Conservation (phyloP, 2,329 filamentous ascomycete genomes). For the Microdochium nivale region DNA sequence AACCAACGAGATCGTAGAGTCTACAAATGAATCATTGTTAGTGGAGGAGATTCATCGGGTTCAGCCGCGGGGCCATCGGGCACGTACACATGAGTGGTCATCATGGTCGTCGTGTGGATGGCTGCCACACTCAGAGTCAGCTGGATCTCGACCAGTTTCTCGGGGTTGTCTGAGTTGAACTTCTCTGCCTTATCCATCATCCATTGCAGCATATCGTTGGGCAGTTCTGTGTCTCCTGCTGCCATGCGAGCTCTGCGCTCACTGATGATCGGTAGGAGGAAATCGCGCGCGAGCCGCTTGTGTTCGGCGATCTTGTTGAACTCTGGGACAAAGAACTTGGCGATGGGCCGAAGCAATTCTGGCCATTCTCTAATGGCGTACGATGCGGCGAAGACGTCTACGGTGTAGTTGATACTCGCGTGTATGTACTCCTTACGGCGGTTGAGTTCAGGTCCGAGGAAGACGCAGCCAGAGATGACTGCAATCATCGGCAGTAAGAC, state of each 20-base stretch:
- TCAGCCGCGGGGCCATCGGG: too few species aligned
- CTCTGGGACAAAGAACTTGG: slow-evolving; percentile 20
- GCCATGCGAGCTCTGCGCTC: slow-evolving; percentile 13
- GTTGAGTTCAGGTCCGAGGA: slow-evolving; percentile 37
- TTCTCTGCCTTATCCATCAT: slow-evolving; percentile 25
- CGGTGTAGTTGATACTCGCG: slow-evolving; percentile 37
- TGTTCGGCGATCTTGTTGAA: slow-evolving; percentile 23
- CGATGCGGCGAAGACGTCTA: slow-evolving; percentile 28
- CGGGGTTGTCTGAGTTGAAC: slow-evolving; percentile 16
- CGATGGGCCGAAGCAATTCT: slow-evolving; percentile 17
- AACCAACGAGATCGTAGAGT: slow-evolving; percentile 38
- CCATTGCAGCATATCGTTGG: slow-evolving; percentile 38
- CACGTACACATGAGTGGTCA: slow-evolving; percentile 25
- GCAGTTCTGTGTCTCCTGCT: slow-evolving; percentile 15
- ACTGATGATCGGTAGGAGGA: slow-evolving; percentile 26
- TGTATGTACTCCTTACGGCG: slow-evolving; percentile 34
- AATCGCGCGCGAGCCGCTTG: slow-evolving; percentile 19
- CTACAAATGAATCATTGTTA: too few species aligned
- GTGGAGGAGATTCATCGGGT: too few species aligned
- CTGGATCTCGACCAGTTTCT: neutral
- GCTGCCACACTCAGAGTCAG: neutral
- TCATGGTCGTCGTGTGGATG: slow-evolving; percentile 1
- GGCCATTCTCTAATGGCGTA: slow-evolving; percentile 11
- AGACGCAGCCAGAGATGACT: slow-evolving; percentile 35
- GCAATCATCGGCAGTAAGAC: slow-evolving; percentile 36